Conservation (phyloP, 345 rosid species). For the Rhodamnia argentea region DNA sequence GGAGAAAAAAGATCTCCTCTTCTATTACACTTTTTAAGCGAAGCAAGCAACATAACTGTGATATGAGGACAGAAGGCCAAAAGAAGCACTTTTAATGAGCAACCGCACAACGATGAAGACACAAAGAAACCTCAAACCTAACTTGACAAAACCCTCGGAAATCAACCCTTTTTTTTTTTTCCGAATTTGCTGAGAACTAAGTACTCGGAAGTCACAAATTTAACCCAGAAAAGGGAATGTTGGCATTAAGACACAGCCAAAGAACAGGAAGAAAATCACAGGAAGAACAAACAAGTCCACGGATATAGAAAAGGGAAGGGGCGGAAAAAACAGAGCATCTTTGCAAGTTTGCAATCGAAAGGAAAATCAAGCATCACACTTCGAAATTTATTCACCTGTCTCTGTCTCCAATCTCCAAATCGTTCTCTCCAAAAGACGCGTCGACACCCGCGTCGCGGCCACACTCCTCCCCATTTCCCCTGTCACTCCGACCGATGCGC, state of each 20-base stretch:
- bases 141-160: not conserved
- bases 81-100: not conserved
- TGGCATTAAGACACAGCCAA: not conserved
- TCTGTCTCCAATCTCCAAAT: constrained; percentile 30
- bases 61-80: not conserved
- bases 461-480: not conserved
- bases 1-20: not conserved
- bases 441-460: constrained; percentile 14
- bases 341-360: not conserved
- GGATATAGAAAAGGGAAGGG: not conserved
- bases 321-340: not conserved
- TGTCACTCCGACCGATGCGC: not conserved
- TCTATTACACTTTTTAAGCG: not conserved
- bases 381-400: constrained; percentile 20
- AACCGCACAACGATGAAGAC: not conserved
- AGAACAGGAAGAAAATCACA: not conserved
- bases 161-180: not conserved
- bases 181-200: not conserved
- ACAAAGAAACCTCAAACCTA: not conserved
- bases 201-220: not conserved
- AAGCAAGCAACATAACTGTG: not conserved
- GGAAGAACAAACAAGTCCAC: not conserved
- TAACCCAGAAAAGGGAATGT: not conserved
- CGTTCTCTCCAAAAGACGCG: constrained; percentile 41
- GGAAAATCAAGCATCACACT: not conserved